phyloP scores from a whole-genome alignment of 2,329 filamentous ascomycete genomes.

The Verticillium longisporum region DNA sequence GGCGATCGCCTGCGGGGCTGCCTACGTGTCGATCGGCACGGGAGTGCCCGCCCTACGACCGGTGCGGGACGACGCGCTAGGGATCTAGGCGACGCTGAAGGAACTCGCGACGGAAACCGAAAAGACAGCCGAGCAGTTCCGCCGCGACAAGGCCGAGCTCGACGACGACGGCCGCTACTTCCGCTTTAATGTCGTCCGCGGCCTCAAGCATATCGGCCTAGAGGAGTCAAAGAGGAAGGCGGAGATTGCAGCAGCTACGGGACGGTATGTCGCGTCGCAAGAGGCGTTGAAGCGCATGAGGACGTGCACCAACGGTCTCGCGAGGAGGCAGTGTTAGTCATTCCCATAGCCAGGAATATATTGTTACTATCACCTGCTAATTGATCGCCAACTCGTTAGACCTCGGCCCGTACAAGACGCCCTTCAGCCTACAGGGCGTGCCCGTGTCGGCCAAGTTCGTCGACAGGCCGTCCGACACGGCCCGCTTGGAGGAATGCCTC shows the following conservation, averaged over 20 bases:
- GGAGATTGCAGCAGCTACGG: conserved; percentile 14
- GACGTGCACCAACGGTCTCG: conserved; percentile 11
- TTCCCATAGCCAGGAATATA: conserved; percentile 2
- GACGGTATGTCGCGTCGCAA: conserved; percentile 1
- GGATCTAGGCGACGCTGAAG: too few species aligned
- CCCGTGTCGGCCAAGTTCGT: conserved; percentile 14
- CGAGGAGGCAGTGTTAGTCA: conserved; percentile 12
- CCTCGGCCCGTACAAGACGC: conserved; percentile 9
- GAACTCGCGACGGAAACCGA: conserved; percentile 25
- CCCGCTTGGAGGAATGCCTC: conserved; percentile 11
- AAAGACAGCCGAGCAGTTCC: conserved; percentile 28
- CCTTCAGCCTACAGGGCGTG: conserved; percentile 11
- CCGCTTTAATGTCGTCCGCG: neutral
- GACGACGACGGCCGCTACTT: neutral
- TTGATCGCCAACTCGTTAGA: conserved; percentile 1
- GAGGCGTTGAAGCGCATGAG: conserved; percentile 5
- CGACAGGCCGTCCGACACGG: conserved; percentile 9
- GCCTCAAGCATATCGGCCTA: conserved; percentile 15
- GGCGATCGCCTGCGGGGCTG: conserved; percentile 18
- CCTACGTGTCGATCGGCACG: conserved; percentile 31
- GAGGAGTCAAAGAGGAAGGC: conserved; percentile 20
- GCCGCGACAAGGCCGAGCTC: neutral
- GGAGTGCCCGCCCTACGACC: conserved; percentile 22
- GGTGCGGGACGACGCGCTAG: conserved; percentile 6
- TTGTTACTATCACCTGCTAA: neutral